phyloP scores from a whole-genome alignment of 106 monocot genomes.

The Dactylorhiza incarnata region DNA sequence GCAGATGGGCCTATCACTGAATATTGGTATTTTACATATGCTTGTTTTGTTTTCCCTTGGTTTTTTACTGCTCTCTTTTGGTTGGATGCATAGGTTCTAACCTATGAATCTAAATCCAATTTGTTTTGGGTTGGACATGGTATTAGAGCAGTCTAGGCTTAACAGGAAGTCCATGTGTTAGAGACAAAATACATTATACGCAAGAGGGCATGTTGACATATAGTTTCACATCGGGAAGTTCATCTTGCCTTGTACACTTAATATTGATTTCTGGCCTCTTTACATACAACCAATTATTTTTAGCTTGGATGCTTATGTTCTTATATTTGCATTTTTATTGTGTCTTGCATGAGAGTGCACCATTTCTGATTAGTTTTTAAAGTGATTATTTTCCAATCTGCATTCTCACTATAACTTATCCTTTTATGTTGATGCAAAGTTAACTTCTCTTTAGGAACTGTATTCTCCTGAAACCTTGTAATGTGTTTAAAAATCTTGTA shows the following conservation, averaged over 20 bases:
- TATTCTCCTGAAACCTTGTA: background rate
- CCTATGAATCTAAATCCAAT: no score
- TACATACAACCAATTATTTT: no score
- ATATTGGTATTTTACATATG: conserved; percentile 50
- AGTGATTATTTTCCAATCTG: background rate
- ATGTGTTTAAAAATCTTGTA: background rate
- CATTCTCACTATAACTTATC: background rate
- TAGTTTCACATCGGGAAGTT: no score
- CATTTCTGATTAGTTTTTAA: background rate
- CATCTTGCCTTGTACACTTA: no score
- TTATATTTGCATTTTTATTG: background rate
- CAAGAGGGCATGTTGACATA: no score
- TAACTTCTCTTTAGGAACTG: background rate
- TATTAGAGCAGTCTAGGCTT: no score
- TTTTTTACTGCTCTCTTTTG: background rate
- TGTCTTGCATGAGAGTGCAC: background rate
- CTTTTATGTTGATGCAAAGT: background rate
- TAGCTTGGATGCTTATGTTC: no score
- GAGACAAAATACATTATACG: no score
- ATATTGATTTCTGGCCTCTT: no score
- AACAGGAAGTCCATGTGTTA: no score
- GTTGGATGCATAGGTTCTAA: no score
- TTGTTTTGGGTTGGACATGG: no score
- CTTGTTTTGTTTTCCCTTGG: background rate
- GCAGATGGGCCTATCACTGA: conserved; percentile 94